phyloP scores from a whole-genome alignment of 2,329 filamentous ascomycete genomes.

The Penicillium brasilianum region DNA sequence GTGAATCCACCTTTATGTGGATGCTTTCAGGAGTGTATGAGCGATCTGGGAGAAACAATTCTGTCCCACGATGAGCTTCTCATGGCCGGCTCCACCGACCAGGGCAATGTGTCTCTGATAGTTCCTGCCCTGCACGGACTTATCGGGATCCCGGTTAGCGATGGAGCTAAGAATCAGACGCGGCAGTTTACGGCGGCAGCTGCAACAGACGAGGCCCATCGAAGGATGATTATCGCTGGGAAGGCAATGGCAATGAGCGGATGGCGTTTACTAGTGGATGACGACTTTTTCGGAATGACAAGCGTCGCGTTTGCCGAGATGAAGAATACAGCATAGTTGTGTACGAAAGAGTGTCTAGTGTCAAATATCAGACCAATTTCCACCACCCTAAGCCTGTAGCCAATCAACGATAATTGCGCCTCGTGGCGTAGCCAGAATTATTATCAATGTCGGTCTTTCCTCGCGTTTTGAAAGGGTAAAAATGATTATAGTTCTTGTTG shows the following conservation, averaged over 20 bases:
- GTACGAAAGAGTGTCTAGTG: not conserved
- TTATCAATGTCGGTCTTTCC: not conserved
- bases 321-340: not conserved
- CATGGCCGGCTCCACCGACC: not conserved
- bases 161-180: conserved; percentile 16
- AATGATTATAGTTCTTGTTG: too few relatives aligned
- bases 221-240: not conserved
- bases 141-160: not conserved
- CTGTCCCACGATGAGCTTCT: not conserved
- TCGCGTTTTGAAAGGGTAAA: not conserved
- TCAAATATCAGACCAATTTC: not conserved
- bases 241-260: not conserved
- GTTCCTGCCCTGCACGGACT: not conserved
- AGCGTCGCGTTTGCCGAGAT: not conserved
- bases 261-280: not conserved
- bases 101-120: not conserved
- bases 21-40: not conserved
- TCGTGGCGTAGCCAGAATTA: not conserved
- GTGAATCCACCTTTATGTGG: not conserved
- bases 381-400: not conserved
- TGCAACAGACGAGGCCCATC: conserved; percentile 12
- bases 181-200: conserved; percentile 17
- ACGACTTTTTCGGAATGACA: not conserved
- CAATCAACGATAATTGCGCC: not conserved
- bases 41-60: not conserved